phyloP scores from a whole-genome alignment of 139 green algal species.

The Marvania coccoides region DNA sequence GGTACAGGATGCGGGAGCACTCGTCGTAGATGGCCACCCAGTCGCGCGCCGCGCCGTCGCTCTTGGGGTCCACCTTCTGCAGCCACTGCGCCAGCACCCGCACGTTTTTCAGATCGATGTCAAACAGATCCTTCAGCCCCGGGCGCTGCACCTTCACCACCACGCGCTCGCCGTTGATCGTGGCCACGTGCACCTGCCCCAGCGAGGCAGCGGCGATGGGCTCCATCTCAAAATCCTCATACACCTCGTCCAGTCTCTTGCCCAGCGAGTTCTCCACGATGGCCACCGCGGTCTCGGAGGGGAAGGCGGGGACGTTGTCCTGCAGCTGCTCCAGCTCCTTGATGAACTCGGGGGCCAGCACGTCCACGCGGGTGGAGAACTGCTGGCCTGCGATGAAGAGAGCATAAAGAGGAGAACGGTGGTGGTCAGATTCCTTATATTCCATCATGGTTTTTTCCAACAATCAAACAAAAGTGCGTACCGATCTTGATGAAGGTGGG shows the following conservation, averaged over 20 bases:
- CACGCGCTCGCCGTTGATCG: slow-evolving; percentile 55
- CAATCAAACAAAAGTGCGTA: background rate
- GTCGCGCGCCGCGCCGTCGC: slow-evolving; percentile 91
- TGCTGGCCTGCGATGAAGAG: no score
- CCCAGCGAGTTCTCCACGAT: slow-evolving; percentile 84
- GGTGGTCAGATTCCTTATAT: no score
- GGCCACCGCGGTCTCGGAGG: slow-evolving; percentile 50
- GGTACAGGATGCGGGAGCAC: slow-evolving; percentile 91
- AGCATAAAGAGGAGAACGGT: no score
- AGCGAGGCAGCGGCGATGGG: slow-evolving; percentile 92
- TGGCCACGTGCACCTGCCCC: slow-evolving; percentile 62
- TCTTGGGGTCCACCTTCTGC: slow-evolving; percentile 85
- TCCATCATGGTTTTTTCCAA: slow-evolving; percentile 9
- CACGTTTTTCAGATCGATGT: slow-evolving; percentile 82
- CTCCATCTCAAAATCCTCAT: slow-evolving; percentile 74
- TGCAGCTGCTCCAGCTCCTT: slow-evolving; percentile 93
- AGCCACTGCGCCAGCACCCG: slow-evolving; percentile 73
- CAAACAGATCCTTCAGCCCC: slow-evolving; percentile 65
- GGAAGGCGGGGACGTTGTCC: slow-evolving; percentile 95
- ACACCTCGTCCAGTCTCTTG: slow-evolving; percentile 57
- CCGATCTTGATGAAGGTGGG: slow-evolving; percentile 83
- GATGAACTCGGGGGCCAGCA: slow-evolving; percentile 88
- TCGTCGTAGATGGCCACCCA: slow-evolving; percentile 99
- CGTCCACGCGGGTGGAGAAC: slow-evolving; percentile 63
- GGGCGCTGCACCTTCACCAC: slow-evolving; percentile 77